Percentiles rank a stretch among this genome's conserved stretches.
Evolutionary conservation across 768 basidiomycete genomes (phyloP).

Genomic region (Porpolomopsis calyptriformis): DNA sequence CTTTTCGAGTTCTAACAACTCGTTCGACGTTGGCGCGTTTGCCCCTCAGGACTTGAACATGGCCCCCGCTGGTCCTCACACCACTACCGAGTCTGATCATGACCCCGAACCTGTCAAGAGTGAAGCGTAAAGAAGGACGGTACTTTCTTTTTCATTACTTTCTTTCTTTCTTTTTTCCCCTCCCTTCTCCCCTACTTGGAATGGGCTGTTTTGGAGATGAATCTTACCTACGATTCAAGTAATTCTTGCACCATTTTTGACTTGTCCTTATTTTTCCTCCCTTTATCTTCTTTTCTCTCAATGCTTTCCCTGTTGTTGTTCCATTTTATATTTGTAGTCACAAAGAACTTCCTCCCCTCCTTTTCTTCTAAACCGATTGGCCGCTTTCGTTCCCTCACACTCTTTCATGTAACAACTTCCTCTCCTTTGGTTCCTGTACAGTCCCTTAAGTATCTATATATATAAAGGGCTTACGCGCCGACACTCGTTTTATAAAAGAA

Average conservation of each 20-base stretch:
- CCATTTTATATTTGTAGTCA: slow-evolving; percentile 1
- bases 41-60: slow-evolving; percentile 57
- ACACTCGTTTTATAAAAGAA: too few species aligned
- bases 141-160: slow-evolving; percentile 11
- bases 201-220: too few species aligned
- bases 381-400: slow-evolving; percentile 1
- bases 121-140: slow-evolving; percentile 30
- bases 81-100: slow-evolving; percentile 46
- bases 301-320: slow-evolving; percentile 1
- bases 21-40: slow-evolving; percentile 66
- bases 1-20: slow-evolving; percentile 44
- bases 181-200: too few species aligned
- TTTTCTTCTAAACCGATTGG: slow-evolving; percentile 10
- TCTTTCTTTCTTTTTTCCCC: too few species aligned
- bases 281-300: too few species aligned
- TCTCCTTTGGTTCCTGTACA: too few species aligned
- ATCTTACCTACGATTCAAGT: too few species aligned
- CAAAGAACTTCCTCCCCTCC: slow-evolving; percentile 16
- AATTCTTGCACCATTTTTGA: too few species aligned
- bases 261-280: too few species aligned
- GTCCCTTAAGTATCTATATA: too few species aligned
- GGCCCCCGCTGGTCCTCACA: slow-evolving; percentile 37
- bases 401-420: too few species aligned
- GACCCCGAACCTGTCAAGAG: slow-evolving; percentile 59
- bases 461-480: too few species aligned